phyloP scores from a whole-genome alignment of 2,329 filamentous ascomycete species.

The Cercospora sp. region DNA sequence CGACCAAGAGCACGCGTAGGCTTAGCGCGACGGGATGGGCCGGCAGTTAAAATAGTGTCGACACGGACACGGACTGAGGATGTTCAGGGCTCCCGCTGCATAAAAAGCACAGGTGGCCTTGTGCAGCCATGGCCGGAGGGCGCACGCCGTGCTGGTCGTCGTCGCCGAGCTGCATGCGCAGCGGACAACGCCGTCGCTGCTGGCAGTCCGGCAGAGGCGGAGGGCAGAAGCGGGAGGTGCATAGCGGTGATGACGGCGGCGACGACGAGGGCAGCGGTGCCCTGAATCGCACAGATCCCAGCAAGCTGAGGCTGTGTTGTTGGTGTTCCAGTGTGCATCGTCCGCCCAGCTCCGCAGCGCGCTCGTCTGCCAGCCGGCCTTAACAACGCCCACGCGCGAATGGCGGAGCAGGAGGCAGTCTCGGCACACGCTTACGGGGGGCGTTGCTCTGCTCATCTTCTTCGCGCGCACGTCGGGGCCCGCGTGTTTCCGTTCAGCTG shows the following conservation, averaged over 20 bases:
- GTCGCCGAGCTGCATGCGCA: neutral
- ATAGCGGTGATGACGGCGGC: neutral
- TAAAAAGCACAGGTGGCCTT: neutral
- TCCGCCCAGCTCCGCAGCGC: neutral
- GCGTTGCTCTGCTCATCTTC: neutral
- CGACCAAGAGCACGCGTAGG: neutral
- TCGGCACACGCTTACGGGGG: neutral
- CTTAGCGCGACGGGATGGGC: neutral
- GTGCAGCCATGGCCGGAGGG: neutral
- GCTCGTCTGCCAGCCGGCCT: neutral
- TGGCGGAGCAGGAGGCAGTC: neutral
- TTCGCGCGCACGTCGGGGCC: neutral
- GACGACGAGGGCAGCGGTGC: neutral
- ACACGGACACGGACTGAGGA: neutral
- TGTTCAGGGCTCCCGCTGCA: neutral
- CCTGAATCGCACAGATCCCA: neutral
- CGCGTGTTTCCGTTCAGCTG: neutral
- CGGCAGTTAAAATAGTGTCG: neutral
- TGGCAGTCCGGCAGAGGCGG: neutral
- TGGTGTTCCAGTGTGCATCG: neutral
- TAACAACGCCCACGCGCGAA: neutral
- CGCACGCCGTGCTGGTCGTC: neutral
- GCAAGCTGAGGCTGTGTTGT: neutral
- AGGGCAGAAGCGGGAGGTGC: neutral
- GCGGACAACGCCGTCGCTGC: neutral